Percentiles rank a stretch among this genome's conserved stretches.
Conservation (phyloP, 441 rosid species). For the Pelargonium fulgidum region DNA sequence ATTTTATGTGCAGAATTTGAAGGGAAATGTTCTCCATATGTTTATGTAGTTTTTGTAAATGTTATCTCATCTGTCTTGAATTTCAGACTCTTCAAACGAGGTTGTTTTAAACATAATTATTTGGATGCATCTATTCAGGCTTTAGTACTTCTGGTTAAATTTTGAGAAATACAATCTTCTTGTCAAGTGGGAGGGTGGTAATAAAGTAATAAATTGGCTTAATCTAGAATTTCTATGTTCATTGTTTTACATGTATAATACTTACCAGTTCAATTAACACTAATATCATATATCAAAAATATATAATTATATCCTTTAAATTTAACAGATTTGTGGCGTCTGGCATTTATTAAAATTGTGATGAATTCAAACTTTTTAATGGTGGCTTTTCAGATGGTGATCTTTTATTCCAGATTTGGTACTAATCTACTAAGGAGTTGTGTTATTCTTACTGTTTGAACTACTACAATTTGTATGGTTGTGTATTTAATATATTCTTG, state of each 20-base stretch:
- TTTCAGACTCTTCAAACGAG: not conserved
- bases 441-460: not conserved
- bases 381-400: not conserved
- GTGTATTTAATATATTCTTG: not conserved
- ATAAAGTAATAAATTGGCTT: no score
- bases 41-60: not conserved
- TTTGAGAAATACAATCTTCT: not conserved
- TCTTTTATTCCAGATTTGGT: slow-evolving; percentile 3
- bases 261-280: not conserved
- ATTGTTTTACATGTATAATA: no score
- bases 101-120: not conserved
- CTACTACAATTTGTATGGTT: not conserved
- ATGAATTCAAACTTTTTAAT: not conserved
- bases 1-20: no score
- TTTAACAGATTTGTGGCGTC: not conserved
- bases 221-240: no score
- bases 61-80: not conserved
- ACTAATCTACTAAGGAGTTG: not conserved
- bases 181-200: no score
- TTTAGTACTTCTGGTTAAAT: not conserved
- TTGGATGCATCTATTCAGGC: not conserved
- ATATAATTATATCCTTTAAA: not conserved
- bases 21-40: no score
- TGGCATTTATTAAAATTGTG: not conserved
- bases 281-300: not conserved